Conservation (phyloP, 768 basidiomycete species). For the Boletus rubroflammeus region DNA sequence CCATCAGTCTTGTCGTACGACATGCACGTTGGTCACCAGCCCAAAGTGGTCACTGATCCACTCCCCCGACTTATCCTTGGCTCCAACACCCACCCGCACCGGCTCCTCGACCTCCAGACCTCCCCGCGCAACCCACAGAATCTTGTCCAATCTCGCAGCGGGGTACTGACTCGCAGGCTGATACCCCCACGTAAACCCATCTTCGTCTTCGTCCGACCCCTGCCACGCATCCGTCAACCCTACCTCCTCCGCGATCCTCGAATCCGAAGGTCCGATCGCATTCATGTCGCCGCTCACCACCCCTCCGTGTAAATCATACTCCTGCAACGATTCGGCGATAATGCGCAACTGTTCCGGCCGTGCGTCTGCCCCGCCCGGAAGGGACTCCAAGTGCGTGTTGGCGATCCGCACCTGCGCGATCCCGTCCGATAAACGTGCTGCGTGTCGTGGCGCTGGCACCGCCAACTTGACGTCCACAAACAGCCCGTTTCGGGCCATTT, state of each 20-base stretch:
- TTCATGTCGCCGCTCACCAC: slow-evolving; percentile 75
- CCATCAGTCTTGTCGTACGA: slow-evolving; percentile 21
- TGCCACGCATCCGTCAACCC: slow-evolving; percentile 62
- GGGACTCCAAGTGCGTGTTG: slow-evolving; percentile 75
- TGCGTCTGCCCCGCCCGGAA: slow-evolving; percentile 44
- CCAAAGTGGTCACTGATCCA: slow-evolving; percentile 75
- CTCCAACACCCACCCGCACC: slow-evolving; percentile 51
- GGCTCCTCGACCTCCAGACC: slow-evolving; percentile 53
- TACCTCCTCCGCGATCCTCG: slow-evolving; percentile 37
- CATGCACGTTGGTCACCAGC: slow-evolving; percentile 40
- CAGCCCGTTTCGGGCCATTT: slow-evolving; percentile 52
- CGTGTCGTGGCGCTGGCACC: slow-evolving; percentile 30
- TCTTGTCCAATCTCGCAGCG: slow-evolving; percentile 58
- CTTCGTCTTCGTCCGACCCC: slow-evolving; percentile 39
- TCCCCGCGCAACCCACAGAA: slow-evolving; percentile 51
- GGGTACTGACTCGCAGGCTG: slow-evolving; percentile 50
- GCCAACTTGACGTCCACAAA: slow-evolving; percentile 53
- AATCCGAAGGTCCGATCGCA: slow-evolving; percentile 49
- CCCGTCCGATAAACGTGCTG: slow-evolving; percentile 33
- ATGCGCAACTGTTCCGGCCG: slow-evolving; percentile 50
- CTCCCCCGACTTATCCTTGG: slow-evolving; percentile 39
- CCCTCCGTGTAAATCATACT: slow-evolving; percentile 48
- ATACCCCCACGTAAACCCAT: slow-evolving; percentile 67
- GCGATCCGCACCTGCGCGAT: slow-evolving; percentile 54
- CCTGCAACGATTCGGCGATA: slow-evolving; percentile 48